Base-by-base conservation (phyloP, 345 rosid species). In the Aquilaria yunnanensis region DNA sequence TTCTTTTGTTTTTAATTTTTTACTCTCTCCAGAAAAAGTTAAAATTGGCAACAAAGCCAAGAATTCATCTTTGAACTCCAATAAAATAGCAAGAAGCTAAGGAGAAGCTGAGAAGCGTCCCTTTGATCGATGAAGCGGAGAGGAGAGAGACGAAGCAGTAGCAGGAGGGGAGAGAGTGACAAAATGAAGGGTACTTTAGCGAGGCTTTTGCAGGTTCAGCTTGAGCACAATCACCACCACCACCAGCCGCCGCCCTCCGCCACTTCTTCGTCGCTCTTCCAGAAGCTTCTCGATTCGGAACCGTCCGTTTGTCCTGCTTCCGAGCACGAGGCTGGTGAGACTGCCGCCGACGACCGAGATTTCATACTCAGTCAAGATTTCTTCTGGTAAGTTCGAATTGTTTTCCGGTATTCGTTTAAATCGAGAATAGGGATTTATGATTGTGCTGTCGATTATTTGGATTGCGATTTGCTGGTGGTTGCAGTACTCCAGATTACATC, bases 401-500 rank as follows among this genome's bases (percentile, higher is more conserved):
- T 2, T 3, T 10, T 43, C 14, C n/a, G n/a, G 8, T 52, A 29
- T 51, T 54, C 64, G 49, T 2, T 52, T 30, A 34, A 9, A 2
- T 31, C 43, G 43, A 37, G 8, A 37, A 37, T 43, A 9, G 23
- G 1, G 29, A 51, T 54, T 14, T 23, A 8, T 54, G 32, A 23
- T 10, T 54, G 33, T 49, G 10, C 4, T 13, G 32, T 52, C 30
- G 3, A 11, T 14, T 2, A 16, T 33, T 33, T 48, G 30, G 23
- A 0, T 10, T 14, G 5, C 31, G n/a, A 47, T 47, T 60, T 41
- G 49, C 13, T 69, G 47, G 57, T 66, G 59, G 23, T 69, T 76
- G 73, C 89, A 95, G 98, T 73, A 91, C 99, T 63, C 99, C 99
- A 6, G 99, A 91, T 68, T 95, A 95, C 63, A 84, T 91, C 62